Percentiles rank a stretch among this genome's conserved stretches.
phyloP scores from a whole-genome alignment of 805 yeast genomes.

The Pichia scutulata region DNA sequence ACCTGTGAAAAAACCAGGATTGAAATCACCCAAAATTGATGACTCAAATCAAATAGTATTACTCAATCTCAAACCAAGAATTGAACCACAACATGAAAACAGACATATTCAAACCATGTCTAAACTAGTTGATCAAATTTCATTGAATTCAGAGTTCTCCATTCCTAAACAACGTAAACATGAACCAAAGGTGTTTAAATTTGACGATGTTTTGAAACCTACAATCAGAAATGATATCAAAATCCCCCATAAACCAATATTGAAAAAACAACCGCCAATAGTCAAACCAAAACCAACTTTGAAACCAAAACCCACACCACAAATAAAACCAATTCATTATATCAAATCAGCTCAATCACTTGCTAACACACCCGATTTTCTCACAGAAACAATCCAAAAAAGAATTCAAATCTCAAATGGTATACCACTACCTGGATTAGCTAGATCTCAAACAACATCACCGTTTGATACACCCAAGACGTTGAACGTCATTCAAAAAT shows the following conservation, averaged over 20 bases:
- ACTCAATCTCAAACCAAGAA: background rate
- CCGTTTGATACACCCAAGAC: background rate
- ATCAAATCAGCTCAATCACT: background rate
- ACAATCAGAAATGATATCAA: background rate
- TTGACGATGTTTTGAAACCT: constrained; percentile 18
- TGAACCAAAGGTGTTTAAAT: constrained; percentile 20
- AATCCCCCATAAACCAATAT: background rate
- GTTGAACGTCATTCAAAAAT: background rate
- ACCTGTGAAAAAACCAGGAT: constrained; percentile 19
- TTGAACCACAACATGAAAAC: background rate
- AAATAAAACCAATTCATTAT: background rate
- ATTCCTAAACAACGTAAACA: constrained; percentile 1
- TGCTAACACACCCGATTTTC: background rate
- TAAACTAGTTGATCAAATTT: constrained; percentile 9
- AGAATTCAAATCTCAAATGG: background rate
- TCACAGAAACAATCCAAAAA: background rate
- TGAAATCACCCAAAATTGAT: constrained; percentile 1
- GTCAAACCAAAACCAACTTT: background rate
- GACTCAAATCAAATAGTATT: background rate
- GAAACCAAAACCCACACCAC: background rate
- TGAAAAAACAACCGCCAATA: background rate
- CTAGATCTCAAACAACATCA: background rate
- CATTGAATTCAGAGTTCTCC: constrained; percentile 4
- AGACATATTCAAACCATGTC: background rate
- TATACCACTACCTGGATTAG: constrained; percentile 3